Evolutionary conservation across 129 eudicot species (phyloP).

Genomic region (Pseudognaphalium luteoalbum): DNA sequence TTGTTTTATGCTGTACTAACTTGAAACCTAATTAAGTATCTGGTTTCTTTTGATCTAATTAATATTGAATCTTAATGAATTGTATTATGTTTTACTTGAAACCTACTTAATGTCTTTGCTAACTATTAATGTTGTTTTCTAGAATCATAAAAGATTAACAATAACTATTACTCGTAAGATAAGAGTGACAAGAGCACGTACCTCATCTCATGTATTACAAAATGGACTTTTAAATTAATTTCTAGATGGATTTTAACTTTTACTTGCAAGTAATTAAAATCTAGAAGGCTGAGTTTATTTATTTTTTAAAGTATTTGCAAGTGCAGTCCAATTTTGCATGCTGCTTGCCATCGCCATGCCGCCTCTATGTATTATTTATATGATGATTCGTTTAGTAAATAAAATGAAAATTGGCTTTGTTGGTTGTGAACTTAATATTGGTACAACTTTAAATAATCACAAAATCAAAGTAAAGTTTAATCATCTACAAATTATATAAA

Average conservation of each 20-base stretch:
- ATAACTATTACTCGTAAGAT: neutral
- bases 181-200: constrained; percentile 17
- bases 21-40: no score
- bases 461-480: no score
- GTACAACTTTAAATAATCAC: no score
- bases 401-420: no score
- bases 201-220: constrained; percentile 13
- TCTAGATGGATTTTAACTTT: constrained; percentile 8
- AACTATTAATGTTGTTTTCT: neutral
- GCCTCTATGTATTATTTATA: no score
- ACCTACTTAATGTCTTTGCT: neutral
- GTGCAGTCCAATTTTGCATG: constrained; percentile 24
- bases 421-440: no score
- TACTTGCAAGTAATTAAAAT: neutral
- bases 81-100: neutral
- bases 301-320: constrained; percentile 16
- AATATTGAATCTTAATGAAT: no score
- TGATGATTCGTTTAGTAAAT: no score
- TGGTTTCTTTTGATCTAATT: no score
- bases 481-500: no score
- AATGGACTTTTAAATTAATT: constrained; percentile 17
- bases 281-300: constrained; percentile 23
- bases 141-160: neutral
- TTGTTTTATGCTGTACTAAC: no score
- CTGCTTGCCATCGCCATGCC: constrained; percentile 12